Base-by-base conservation (phyloP, 202 grass and related monocot genomes). In the Saccharum hybrid region DNA sequence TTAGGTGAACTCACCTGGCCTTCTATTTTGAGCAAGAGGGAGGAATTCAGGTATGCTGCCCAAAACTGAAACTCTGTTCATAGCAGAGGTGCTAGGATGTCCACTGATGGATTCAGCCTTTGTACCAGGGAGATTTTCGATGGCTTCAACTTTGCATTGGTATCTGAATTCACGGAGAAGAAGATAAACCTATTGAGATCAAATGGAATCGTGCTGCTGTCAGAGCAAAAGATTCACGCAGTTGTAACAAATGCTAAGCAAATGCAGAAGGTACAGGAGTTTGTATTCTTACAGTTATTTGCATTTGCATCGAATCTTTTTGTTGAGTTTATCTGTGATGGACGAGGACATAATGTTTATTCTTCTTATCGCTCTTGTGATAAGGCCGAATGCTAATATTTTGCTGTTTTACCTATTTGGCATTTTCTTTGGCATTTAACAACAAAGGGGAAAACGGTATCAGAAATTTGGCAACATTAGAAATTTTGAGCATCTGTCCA, bases 1-100 rank as follows among this genome's bases (percentile, higher is more conserved):
- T 83, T 92, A 43, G 83, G 90, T 66, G 91, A 93, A 70, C 76
- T 90, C 79, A 79, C 86, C 71, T 98, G 96, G 93, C 82, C 91
- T 45, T 43, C 43, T 19, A 96, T 94, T 80, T 81, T 98, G 83
- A 90, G 63, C 72, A 96, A 78, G 82, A 87, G 96, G 86, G 83
- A 78, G 45, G 81, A 85, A 71, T 89, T 97, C 39, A 94, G 91
- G 91, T 94, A 26, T 43, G 15, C 4, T 18, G 81, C n/a, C 15
- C 43, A 10, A 4, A 56, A 28, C 33, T 19, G 63, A 64, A 80
- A 39, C 1, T 64, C 37, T 18, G 64, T 61, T 65, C 40, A 4
- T 34, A 43, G 28, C 45, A 37, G 11, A 30, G 31, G 22, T 54
- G 3, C 10, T 69, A 18, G 34, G 45, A 60, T 73, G 10, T 59